Evolutionary conservation across 176 grass and related monocot genomes (phyloP).

Genomic region (Phoenix roebelenii): DNA sequence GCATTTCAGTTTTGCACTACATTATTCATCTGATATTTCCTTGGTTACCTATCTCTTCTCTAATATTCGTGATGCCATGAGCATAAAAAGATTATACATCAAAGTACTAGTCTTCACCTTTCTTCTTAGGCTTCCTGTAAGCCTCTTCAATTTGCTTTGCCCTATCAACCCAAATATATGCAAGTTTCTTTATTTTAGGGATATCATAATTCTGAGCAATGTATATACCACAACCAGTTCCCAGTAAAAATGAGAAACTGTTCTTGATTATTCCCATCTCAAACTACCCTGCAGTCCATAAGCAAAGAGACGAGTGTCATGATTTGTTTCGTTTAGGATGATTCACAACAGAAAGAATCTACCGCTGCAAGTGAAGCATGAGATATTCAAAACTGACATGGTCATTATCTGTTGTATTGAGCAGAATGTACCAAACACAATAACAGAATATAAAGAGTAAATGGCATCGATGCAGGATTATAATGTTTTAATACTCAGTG

Average conservation of each 20-base stretch:
- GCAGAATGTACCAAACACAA: no score
- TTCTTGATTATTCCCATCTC: conserved; percentile 50
- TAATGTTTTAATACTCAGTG: no score
- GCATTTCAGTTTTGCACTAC: no score
- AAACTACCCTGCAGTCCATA: conserved; percentile 15
- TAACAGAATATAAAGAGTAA: no score
- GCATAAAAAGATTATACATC: conserved; percentile 6
- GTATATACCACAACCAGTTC: conserved; percentile 56
- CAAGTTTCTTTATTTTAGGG: conserved; percentile 49
- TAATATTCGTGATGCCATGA: not conserved
- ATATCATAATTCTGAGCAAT: conserved; percentile 73
- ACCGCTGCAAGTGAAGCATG: no score
- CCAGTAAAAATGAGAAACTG: conserved; percentile 52
- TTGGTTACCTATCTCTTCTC: not conserved
- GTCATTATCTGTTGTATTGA: no score
- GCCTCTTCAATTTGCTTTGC: conserved; percentile 43
- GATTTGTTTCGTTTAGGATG: not conserved
- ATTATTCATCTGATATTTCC: no score
- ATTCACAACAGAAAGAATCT: conserved; percentile 3
- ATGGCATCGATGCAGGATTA: no score
- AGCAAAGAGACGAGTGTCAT: not conserved
- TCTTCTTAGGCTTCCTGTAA: conserved; percentile 28
- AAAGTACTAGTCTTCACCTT: conserved; percentile 27
- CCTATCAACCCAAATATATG: conserved; percentile 20
- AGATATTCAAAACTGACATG: no score